Conservation (phyloP, 208 protist species). For the Balamuthia mandrillaris region DNA sequence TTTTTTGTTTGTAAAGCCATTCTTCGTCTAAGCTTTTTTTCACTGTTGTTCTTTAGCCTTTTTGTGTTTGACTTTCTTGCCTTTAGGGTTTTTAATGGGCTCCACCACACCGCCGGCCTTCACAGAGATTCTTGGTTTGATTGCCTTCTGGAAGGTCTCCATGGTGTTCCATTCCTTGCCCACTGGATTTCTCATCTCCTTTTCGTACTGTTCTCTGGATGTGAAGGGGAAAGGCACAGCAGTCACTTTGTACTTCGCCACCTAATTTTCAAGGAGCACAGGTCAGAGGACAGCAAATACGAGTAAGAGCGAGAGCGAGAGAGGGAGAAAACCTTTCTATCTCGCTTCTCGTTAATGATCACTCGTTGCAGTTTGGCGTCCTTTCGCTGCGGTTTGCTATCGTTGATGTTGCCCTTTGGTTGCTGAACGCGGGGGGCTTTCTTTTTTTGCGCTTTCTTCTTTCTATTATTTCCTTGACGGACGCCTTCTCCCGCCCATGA, state of each 20-base stretch:
- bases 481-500: conserved; percentile 26
- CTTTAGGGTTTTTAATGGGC: neutral
- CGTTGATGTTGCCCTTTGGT: neutral
- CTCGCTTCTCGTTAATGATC: conserved; percentile 43
- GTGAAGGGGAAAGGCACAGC: neutral
- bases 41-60: neutral
- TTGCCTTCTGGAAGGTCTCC: neutral
- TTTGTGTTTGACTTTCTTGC: neutral
- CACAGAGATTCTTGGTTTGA: neutral
- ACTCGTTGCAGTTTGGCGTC: conserved; percentile 28
- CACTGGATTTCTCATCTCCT: neutral
- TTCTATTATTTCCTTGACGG: too few relatives aligned
- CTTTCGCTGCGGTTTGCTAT: neutral
- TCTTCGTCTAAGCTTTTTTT: neutral
- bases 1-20: too few relatives aligned
- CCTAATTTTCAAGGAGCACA: neutral
- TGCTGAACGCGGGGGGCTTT: conserved; percentile 27
- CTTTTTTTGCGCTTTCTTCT: neutral
- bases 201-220: conserved; percentile 21
- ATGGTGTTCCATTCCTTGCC: conserved; percentile 37
- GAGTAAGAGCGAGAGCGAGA: neutral
- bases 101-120: conserved; percentile 18
- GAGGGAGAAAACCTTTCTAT: conserved; percentile 15
- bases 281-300: neutral
- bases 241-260: neutral